Base-by-base conservation (phyloP, 441 rosid genomes). In the Capsella rubella region DNA sequence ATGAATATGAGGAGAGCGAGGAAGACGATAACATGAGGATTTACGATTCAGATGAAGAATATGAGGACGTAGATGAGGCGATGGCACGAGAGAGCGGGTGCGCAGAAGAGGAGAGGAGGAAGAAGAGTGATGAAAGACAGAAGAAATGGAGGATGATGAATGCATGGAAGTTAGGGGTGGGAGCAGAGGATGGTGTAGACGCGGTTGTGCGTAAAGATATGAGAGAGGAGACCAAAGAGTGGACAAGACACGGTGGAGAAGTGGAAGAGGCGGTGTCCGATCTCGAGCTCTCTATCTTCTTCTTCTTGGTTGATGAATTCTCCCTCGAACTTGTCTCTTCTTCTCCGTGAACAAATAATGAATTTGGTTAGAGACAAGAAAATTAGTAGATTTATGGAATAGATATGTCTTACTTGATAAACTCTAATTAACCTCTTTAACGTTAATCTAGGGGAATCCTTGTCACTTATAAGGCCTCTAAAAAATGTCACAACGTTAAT, bases 291-390 rank as follows among this genome's bases (percentile, higher is more conserved):
- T 77, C 72, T 59, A 72, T 77, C 28, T 77, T 77, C 53, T 13
- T 72, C n/a, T 45, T 59, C 45, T 71, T 77, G 64, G 51, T 77
- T 59, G 80, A 77, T 52, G 80, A 77, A 59, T 28, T 77, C 45
- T 77, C 77, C 5, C 64, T 43, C 28, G 80, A 77, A 31, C 69
- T 77, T 66, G 64, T 72, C 15, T 65, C 69, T 65, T 58, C 53
- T 66, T 53, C 8, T 15, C 9, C 61, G 43, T 77, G 73, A 71
- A 10, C 52, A 64, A 12, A 50, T 56, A 50, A 50, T 64, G 16
- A 70, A 21, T 12, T 70, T 69, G 70, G 28, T 63, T 46, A 54
- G 53, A 69, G 71, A 49, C 67, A 7, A 29, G 34, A 13, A 27
- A 46, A 15, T 8, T 46, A 46, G 34, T 64, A 62, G 47, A 45